These are phyloP conservation scores for Penstemon barbatus DNA, from an alignment of 257 asterid species.

Conservation along the genomic window DNA sequence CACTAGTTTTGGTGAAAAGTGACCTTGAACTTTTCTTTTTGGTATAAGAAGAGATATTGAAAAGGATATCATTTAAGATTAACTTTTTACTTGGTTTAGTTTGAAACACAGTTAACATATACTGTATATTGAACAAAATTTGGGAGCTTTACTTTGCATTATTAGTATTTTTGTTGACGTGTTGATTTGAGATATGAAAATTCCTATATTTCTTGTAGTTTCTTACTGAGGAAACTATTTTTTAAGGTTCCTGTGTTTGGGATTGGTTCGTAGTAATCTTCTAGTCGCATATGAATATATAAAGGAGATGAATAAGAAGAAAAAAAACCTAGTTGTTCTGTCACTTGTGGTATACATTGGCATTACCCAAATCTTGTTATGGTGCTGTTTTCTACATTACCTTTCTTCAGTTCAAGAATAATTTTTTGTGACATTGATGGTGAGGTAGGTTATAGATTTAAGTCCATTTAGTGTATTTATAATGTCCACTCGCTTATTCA, in stretches of 20 bases:
- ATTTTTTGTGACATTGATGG: constrained; percentile 15
- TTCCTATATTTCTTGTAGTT: neutral
- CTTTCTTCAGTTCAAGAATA: constrained; percentile 15
- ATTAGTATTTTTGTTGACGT: neutral
- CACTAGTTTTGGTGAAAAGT: too few species aligned
- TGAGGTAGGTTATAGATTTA: neutral
- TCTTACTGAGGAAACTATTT: neutral
- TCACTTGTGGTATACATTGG: neutral
- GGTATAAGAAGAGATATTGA: too few species aligned
- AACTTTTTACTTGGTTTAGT: neutral
- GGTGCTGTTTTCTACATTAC: neutral
- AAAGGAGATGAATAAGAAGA: constrained; percentile 1
- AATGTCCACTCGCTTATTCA: constrained; percentile 12
- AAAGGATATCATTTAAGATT: too few species aligned
- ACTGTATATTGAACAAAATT: constrained; percentile 11
- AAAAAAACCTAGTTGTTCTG: neutral
- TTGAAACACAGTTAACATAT: too few species aligned
- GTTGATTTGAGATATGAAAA: neutral
- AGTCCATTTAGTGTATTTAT: neutral
- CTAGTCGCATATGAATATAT: neutral
- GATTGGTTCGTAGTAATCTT: neutral
- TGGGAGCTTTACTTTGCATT: neutral
- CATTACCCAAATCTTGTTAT: neutral
- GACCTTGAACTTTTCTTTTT: too few species aligned
- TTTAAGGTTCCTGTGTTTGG: constrained; percentile 1